These are phyloP conservation scores for Candida coleopterorum DNA, from an alignment of 805 yeast genomes.

Conservation along the genomic window DNA sequence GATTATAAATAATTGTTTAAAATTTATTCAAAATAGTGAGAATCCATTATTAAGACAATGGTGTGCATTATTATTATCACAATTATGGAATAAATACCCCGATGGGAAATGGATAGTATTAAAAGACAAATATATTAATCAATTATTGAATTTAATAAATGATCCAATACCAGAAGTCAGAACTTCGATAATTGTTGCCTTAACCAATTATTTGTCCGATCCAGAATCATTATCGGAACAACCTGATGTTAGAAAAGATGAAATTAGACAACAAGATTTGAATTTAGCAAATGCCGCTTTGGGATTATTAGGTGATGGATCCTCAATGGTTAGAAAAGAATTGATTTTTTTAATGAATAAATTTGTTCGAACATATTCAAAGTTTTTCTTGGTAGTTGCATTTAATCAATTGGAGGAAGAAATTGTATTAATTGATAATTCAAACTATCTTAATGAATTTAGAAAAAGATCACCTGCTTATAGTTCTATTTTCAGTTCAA, in stretches of 20 bases:
- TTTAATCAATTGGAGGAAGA: constrained; percentile 82
- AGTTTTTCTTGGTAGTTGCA: constrained; percentile 81
- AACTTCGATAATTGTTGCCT: constrained; percentile 71
- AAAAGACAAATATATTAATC: constrained; percentile 57
- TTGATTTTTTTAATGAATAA: constrained; percentile 71
- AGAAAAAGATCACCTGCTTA: constrained; percentile 72
- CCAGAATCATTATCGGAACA: constrained; percentile 12
- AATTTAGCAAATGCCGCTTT: constrained; percentile 65
- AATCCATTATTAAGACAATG: constrained; percentile 88
- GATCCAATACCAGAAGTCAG: constrained; percentile 97
- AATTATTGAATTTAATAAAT: constrained; percentile 52
- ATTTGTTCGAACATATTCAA: constrained; percentile 62
- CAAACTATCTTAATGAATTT: constrained; percentile 57
- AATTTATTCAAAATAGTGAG: constrained; percentile 66
- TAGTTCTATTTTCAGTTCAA: constrained; percentile 79
- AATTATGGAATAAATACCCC: constrained; percentile 65
- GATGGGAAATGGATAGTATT: constrained; percentile 72
- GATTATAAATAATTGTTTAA: constrained; percentile 60
- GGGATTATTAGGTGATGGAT: constrained; percentile 75
- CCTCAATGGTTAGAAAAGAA: constrained; percentile 84
- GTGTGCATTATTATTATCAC: constrained; percentile 78
- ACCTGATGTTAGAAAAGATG: constrained; percentile 37
- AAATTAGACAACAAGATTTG: constrained; percentile 62
- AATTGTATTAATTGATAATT: constrained; percentile 57
- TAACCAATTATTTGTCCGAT: constrained; percentile 62